phyloP scores from a whole-genome alignment of 805 yeast genomes.

The Lachancea sp. region DNA sequence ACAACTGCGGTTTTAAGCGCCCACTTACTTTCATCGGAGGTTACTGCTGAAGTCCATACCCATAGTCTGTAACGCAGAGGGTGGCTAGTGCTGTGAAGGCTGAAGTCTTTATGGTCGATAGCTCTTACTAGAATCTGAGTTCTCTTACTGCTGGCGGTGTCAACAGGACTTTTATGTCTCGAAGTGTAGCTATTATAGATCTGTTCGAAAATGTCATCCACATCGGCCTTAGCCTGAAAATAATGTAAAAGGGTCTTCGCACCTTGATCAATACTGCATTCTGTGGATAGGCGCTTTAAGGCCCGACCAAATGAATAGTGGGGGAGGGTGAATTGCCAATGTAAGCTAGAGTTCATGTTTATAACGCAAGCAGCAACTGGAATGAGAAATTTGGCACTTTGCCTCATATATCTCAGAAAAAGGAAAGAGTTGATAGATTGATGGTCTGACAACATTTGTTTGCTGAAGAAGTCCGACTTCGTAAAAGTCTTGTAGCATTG shows the following conservation, averaged over 20 bases:
- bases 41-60: conserved; percentile 31
- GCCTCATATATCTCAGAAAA: conserved; percentile 37
- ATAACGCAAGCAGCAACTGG: conserved; percentile 22
- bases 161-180: conserved; percentile 24
- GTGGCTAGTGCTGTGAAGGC: conserved; percentile 35
- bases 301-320: conserved; percentile 38
- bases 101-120: conserved; percentile 38
- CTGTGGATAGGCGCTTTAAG: conserved; percentile 37
- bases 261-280: conserved; percentile 43
- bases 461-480: conserved; percentile 32
- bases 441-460: conserved; percentile 33
- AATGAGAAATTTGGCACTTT: conserved; percentile 35
- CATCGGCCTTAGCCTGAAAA: conserved; percentile 39
- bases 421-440: conserved; percentile 36
- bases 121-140: conserved; percentile 31
- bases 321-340: conserved; percentile 36
- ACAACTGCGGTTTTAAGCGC: conserved; percentile 38
- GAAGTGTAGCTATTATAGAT: conserved; percentile 42
- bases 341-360: conserved; percentile 20
- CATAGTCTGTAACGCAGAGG: conserved; percentile 36
- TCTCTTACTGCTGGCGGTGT: conserved; percentile 4
- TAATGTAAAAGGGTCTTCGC: conserved; percentile 40
- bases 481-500: conserved; percentile 34
- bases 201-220: conserved; percentile 41
- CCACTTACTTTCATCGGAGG: conserved; percentile 38